Conservation (phyloP, 176 grass and related monocot genomes). For the Oryza officinalis region DNA sequence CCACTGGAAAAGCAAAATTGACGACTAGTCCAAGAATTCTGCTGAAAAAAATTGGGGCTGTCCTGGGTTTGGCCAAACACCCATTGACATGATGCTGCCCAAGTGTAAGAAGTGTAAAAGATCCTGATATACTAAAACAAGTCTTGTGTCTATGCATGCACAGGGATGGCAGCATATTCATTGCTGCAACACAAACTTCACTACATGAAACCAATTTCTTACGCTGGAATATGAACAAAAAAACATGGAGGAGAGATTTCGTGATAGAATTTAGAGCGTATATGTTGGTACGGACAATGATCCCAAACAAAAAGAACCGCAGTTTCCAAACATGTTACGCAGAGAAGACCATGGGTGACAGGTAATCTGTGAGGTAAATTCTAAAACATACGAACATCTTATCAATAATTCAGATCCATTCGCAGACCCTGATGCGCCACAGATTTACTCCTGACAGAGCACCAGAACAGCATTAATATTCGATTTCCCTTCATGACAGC, state of each 20-base stretch:
- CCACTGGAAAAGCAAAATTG: not conserved
- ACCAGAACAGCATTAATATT: not conserved
- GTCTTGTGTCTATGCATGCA: accelerated
- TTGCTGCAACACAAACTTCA: not conserved
- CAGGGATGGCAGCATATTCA: not conserved
- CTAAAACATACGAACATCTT: not conserved
- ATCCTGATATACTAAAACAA: not conserved
- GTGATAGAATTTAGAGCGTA: not conserved
- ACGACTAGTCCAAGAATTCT: not conserved
- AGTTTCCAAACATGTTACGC: not conserved
- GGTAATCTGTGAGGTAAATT: no score
- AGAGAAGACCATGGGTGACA: not conserved
- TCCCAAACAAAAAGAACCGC: not conserved
- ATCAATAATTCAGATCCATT: not conserved
- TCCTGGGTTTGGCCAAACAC: not conserved
- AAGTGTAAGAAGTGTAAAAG: not conserved
- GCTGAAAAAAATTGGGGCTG: not conserved
- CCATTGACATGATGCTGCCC: not conserved
- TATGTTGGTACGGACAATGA: not conserved
- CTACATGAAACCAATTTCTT: not conserved
- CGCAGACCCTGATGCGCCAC: not conserved
- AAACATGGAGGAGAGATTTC: not conserved
- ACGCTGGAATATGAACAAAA: not conserved
- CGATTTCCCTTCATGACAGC: not conserved
- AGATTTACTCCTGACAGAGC: not conserved